Conservation (phyloP, 768 basidiomycete species). For the Tremella mesenterica region DNA sequence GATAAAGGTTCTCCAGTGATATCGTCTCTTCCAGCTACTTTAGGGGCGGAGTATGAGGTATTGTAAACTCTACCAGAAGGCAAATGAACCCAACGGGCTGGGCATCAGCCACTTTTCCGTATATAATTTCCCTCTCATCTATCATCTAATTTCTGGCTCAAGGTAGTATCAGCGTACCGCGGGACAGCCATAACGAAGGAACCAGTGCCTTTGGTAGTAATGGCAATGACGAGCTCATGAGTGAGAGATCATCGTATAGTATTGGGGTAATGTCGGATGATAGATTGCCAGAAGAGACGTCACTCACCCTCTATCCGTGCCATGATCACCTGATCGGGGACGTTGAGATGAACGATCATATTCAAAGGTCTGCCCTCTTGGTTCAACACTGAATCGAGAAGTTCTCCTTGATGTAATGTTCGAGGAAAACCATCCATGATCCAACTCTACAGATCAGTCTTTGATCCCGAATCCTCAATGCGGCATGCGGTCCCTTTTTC, state of each 20-base stretch:
- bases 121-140: neutral
- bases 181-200: too few relatives aligned
- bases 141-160: too few relatives aligned
- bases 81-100: slow-evolving; percentile 45
- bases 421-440: slow-evolving; percentile 46
- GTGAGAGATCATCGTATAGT: neutral
- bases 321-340: slow-evolving; percentile 44
- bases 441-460: slow-evolving; percentile 43
- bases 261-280: too few relatives aligned
- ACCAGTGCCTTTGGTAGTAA: too few relatives aligned
- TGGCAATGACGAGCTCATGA: too few relatives aligned
- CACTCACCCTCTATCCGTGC: slow-evolving; percentile 41
- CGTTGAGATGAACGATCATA: slow-evolving; percentile 45
- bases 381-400: slow-evolving; percentile 35
- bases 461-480: too few relatives aligned
- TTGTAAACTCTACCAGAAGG: slow-evolving; percentile 45
- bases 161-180: too few relatives aligned
- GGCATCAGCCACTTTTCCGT: neutral
- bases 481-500: too few relatives aligned
- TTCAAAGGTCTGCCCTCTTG: slow-evolving; percentile 42
- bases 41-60: slow-evolving; percentile 42
- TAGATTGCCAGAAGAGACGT: neutral
- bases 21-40: slow-evolving; percentile 41
- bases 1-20: slow-evolving; percentile 43
- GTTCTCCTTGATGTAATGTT: slow-evolving; percentile 42